These are phyloP conservation scores for Trichoderma arundinaceum DNA, from an alignment of 2,329 filamentous ascomycete genomes.

Conservation along the genomic window DNA sequence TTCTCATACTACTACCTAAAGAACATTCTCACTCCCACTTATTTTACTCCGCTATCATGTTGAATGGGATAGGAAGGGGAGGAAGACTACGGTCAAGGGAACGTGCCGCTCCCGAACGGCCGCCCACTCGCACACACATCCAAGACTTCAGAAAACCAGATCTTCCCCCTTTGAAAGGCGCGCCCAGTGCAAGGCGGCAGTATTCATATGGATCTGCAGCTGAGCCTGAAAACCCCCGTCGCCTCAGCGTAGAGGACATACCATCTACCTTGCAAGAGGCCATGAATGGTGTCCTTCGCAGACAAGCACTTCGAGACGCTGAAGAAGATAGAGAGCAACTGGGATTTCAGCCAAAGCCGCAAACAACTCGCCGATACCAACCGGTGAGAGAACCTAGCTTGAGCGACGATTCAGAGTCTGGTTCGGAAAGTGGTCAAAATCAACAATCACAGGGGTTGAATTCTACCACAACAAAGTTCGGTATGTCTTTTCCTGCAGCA, in stretches of 20 bases:
- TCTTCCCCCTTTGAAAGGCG: slow-evolving; percentile 40
- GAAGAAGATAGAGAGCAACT: slow-evolving; percentile 8
- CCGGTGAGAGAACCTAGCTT: not conserved
- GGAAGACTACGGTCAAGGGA: slow-evolving; percentile 33
- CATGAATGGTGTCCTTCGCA: slow-evolving; percentile 22
- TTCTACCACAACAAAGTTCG: not conserved
- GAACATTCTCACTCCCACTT: too few relatives aligned
- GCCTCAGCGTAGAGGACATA: slow-evolving; percentile 18
- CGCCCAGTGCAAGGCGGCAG: slow-evolving; percentile 46
- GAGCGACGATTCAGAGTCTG: not conserved
- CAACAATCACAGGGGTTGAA: not conserved
- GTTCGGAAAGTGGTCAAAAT: slow-evolving; percentile 2
- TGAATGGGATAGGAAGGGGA: slow-evolving; percentile 18
- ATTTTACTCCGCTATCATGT: slow-evolving; percentile 1
- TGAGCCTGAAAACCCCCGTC: slow-evolving; percentile 41
- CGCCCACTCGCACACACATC: slow-evolving; percentile 9
- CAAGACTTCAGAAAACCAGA: slow-evolving; percentile 38
- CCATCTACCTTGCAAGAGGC: slow-evolving; percentile 19
- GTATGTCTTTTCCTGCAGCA: not conserved
- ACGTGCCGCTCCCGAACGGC: slow-evolving; percentile 27
- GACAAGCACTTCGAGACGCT: slow-evolving; percentile 25
- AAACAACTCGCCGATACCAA: not conserved
- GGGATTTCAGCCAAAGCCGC: not conserved
- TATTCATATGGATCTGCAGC: slow-evolving; percentile 48
- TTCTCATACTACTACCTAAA: not conserved